Percentiles rank a stretch among this genome's conserved stretches.
Conservation (phyloP, 2,329 filamentous ascomycete genomes). For the Reticulascus tulasneorum region DNA sequence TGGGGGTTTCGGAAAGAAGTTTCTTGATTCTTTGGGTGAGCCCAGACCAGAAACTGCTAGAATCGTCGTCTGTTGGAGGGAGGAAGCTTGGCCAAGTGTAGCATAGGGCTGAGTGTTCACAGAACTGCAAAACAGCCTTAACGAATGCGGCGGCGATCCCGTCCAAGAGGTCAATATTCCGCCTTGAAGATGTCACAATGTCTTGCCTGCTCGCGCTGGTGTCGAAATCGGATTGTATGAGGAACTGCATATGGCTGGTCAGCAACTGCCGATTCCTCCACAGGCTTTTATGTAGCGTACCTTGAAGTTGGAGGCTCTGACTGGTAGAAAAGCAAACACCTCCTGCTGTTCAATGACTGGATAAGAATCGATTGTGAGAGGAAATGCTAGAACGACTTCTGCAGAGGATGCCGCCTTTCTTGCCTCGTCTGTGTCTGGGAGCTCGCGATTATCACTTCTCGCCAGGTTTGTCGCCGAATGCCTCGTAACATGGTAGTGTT, state of each 20-base stretch:
- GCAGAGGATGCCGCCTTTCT: slow-evolving; percentile 18
- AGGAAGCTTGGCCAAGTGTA: slow-evolving; percentile 44
- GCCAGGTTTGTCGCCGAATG: slow-evolving; percentile 22
- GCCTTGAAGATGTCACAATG: slow-evolving; percentile 28
- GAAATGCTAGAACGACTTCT: slow-evolving; percentile 43
- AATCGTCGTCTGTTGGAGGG: slow-evolving; percentile 23
- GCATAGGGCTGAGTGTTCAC: slow-evolving; percentile 28
- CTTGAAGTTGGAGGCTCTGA: slow-evolving; percentile 38
- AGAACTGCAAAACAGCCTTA: slow-evolving; percentile 33
- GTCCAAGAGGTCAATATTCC: slow-evolving; percentile 32
- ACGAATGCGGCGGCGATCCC: slow-evolving; percentile 34
- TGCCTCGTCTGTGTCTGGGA: slow-evolving; percentile 21
- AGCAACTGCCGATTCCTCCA: too few species aligned
- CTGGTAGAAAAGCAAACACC: slow-evolving; percentile 42
- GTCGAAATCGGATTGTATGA: slow-evolving; percentile 48
- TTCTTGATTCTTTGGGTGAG: slow-evolving; percentile 21
- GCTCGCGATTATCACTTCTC: slow-evolving; percentile 29
- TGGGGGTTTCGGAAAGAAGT: slow-evolving; percentile 6
- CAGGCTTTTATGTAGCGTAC: too few species aligned
- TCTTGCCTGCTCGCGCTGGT: slow-evolving; percentile 41
- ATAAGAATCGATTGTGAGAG: slow-evolving; percentile 23
- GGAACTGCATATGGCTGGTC: slow-evolving; percentile 31
- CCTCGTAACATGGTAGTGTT: slow-evolving; percentile 26
- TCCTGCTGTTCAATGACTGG: slow-evolving; percentile 36
- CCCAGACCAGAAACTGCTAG: slow-evolving; percentile 22